Base-by-base conservation (phyloP, 1,139 yeast species). In the Debaryomycetaceae sp. region DNA sequence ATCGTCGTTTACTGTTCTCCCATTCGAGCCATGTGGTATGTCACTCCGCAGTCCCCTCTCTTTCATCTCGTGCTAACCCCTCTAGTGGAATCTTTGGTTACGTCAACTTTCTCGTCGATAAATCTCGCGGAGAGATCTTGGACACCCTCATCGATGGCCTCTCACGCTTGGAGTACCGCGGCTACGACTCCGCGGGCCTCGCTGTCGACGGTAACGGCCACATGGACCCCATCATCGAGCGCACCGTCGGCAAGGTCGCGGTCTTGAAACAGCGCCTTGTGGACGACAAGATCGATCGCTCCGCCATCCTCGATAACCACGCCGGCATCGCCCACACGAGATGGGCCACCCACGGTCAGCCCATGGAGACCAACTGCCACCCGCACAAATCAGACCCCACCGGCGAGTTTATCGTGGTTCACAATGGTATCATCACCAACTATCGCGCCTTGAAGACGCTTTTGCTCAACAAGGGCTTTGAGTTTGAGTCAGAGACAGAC, bases 331-430 rank as follows among this genome's bases (percentile, higher is more conserved):
- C 98, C 24, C 99, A 92, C 59, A 92, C 99, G 13, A 80, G 99
- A 67, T 92, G 99, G 99, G 98, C 99, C 27, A 92, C 99, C 26
- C 99, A 92, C 58, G 99, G 99, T 57, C 83, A 78, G 47, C 97
- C 97, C 33, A 74, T 73, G 45, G 74, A 69, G 36, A 51, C 60
- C 40, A 92, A 92, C 65, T 90, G 97, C 55, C 99, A 92, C 53
- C 99, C 99, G 30, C 98, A 90, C 53, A 67, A 92, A 44, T 83
- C 95, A 1, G 98, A 85, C 53, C 68, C 70, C 8, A 57, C 60
- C 30, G 80, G 80, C 42, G 95, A 87, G 53, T 92, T 92, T 49
- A 76, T 82, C 23, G 79, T 92, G 38, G 97, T 92, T 30, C 99
- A 92, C 64, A 92, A 92, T 48, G 99, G 99, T 69, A 90, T 92